Base-by-base conservation (phyloP, 2,329 filamentous ascomycete species). In the Pseudogymnoascus sp. region DNA sequence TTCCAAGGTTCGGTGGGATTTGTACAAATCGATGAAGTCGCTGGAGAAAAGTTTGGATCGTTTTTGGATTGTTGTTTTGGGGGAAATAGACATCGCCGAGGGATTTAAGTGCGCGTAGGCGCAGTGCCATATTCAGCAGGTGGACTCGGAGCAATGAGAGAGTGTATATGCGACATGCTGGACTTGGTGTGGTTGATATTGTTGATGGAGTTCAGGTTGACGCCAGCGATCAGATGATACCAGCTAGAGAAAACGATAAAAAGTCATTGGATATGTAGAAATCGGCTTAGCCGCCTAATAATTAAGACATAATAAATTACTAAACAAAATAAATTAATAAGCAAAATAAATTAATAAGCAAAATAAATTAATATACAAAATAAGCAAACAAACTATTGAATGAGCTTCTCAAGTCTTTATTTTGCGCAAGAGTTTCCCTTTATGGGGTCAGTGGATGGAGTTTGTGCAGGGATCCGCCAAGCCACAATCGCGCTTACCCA, bases 61-160 rank as follows among this genome's bases (percentile, higher is more conserved):
- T 56, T 53, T 7, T 13, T n/a, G n/a, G n/a, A n/a, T n/a, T n/a
- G n/a, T n/a, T 26, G 31, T 56, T 53, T 7, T 13, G 7, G 26
- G 21, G 2, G 23, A 19, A 31, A 4, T n/a, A 50, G 46, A 84
- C 68, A 46, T 11, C 26, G 21, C 7, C 13, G 80, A 73, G 59
- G 77, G 73, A 2, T 23, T 23, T 23, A 26, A 46, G 7, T 46
- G 21, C 11, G 6, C 42, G 7, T 46, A 46, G 4, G 42, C 9
- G 40, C 4, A 50, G n/a, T 31, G 46, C 1, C 17, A 9, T 15
- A 17, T 19, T 7, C 9, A 31, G 4, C 7, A 31, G 26, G 4
- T 2, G 26, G 19, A 6, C 1, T 11, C 26, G 7, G 23, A 11
- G 23, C 19, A 29, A 31, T 17, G 1, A 31, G 46, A 19, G 9